Base-by-base conservation (phyloP, 2,329 filamentous ascomycete genomes). In the Sordariomycetes sp. region DNA sequence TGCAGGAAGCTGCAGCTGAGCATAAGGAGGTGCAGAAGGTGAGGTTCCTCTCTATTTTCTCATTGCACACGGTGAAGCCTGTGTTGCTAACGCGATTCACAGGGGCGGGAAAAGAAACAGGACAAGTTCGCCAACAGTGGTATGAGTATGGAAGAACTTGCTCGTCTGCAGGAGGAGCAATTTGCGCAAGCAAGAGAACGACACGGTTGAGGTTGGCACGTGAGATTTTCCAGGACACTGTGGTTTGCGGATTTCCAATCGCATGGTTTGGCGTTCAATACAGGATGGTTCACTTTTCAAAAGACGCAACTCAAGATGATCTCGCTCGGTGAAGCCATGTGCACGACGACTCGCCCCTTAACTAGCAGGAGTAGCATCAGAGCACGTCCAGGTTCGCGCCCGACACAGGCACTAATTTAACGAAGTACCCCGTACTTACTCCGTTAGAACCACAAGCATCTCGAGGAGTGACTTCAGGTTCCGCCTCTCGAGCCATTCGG, bases 91-190 rank as follows among this genome's bases (percentile, higher is more conserved):
- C 30, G 23, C 21, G 73, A 41, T 28, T 14, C 2, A 40, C 51
- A 94, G 86, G 86, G 83, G 20, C 83, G 90, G 31, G 92, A 98
- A 63, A 94, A 94, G 70, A 94, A 95, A 61, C 83, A 88, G 44
- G 94, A 88, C 59, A 96, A 96, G 64, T 87, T 96, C 51, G 90
- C 94, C 49, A 83, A 92, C 55, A 94, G 87, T 54, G 90, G 90
- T 35, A 72, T 96, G 64, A 84, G 84, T 1, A 79, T 94, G 54
- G 92, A 95, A 47, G 84, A 98, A 58, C 70, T 98, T 32, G 76
- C 92, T 37, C 74, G 81, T 32, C 76, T 94, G 50, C 92, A 98
- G 55, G 82, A 92, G 57, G 87, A 94, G 57, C 75, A 95, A 46
- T 96, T 98, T 59, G 80, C 83, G 28, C 80, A 78, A 38, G 88